A percentile compares a stretch with the other conserved stretches of the same genome.
These are phyloP conservation scores for Scleromitrula shiraiana DNA, from an alignment of 2,329 filamentous ascomycete genomes.

Conservation along the genomic window DNA sequence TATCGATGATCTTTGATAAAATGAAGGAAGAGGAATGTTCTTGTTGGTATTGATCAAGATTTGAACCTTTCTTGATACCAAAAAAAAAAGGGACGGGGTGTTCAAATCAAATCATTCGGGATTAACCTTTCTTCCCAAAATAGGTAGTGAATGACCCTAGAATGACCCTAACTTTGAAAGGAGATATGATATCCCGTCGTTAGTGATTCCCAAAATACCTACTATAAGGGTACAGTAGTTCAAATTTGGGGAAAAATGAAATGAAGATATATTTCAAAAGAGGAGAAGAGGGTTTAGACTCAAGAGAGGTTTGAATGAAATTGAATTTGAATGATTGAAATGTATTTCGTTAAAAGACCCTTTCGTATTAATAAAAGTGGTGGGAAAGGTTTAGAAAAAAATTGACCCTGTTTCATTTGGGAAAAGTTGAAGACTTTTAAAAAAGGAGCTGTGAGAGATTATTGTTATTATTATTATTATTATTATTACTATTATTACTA, in stretches of 20 bases:
- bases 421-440: neutral
- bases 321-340: neutral
- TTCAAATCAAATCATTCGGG: neutral
- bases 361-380: neutral
- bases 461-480: no score
- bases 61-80: neutral
- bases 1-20: neutral
- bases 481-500: no score
- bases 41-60: neutral
- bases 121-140: no score
- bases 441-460: neutral
- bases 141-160: no score
- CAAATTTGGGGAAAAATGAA: no score
- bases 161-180: no score
- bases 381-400: neutral
- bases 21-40: neutral
- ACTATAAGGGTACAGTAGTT: no score
- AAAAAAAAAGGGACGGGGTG: neutral
- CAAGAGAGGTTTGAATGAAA: no score
- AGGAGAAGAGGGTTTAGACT: no score
- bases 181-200: no score
- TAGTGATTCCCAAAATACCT: no score
- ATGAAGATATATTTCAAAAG: no score
- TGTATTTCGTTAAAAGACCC: neutral
- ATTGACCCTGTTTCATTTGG: neutral